Conservation (phyloP, 2,329 filamentous ascomycete species). For the Cladosporium sp. region DNA sequence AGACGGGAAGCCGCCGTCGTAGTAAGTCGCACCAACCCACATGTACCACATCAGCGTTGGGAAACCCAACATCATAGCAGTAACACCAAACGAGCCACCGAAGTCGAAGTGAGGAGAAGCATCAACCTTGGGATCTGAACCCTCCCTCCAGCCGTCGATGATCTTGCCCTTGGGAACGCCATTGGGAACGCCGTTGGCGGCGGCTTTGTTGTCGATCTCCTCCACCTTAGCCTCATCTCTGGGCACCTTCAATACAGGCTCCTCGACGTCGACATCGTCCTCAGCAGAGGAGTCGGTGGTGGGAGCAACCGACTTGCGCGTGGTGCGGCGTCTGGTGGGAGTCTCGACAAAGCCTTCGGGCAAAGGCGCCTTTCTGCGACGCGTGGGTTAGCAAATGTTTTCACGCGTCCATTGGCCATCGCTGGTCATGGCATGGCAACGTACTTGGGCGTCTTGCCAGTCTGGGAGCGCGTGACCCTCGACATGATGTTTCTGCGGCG, state of each 20-base stretch:
- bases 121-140: slow-evolving; percentile 39
- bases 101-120: slow-evolving; percentile 66
- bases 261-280: slow-evolving; percentile 16
- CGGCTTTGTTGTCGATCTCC: slow-evolving; percentile 13
- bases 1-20: slow-evolving; percentile 74
- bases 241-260: slow-evolving; percentile 13
- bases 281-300: slow-evolving; percentile 29
- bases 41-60: slow-evolving; percentile 98
- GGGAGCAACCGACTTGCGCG: slow-evolving; percentile 37
- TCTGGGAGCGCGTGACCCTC: slow-evolving; percentile 43
- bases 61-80: slow-evolving; percentile 85
- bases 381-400: slow-evolving; percentile 13
- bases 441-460: slow-evolving; percentile 47
- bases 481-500: slow-evolving; percentile 12
- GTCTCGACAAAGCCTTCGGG: slow-evolving; percentile 47
- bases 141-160: slow-evolving; percentile 35
- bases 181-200: slow-evolving; percentile 33
- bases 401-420: background rate
- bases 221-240: slow-evolving; percentile 12
- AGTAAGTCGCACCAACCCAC: slow-evolving; percentile 95
- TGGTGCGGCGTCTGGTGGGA: slow-evolving; percentile 38
- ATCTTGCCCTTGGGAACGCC: slow-evolving; percentile 34
- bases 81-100: slow-evolving; percentile 76
- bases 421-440: slow-evolving; percentile 13
- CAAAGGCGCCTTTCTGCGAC: slow-evolving; percentile 35